Evolutionary conservation across 2,329 filamentous ascomycete genomes (phyloP).

Genomic region (Ophiostoma ips): DNA sequence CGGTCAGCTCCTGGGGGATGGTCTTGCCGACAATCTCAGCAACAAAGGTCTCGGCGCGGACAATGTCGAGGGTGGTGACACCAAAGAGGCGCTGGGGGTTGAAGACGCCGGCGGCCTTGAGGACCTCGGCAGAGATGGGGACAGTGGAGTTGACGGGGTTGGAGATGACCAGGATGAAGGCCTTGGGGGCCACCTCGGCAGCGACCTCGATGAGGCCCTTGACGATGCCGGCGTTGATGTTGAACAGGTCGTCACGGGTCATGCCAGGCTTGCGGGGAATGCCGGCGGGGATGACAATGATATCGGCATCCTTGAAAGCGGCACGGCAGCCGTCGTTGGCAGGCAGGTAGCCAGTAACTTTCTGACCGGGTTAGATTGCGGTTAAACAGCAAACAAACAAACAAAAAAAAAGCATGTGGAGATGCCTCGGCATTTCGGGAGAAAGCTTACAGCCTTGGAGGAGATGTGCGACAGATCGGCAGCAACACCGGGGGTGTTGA

Average conservation of each 20-base stretch:
- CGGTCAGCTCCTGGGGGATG: conserved; percentile 67
- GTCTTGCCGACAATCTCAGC: conserved; percentile 70
- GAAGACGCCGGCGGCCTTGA: conserved; percentile 87
- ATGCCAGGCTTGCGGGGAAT: conserved; percentile 99
- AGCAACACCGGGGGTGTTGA: conserved; percentile 93
- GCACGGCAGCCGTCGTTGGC: conserved; percentile 72
- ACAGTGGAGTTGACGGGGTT: conserved; percentile 99
- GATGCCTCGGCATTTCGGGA: neutral
- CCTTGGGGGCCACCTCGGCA: conserved; percentile 80
- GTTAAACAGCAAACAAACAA: too few species aligned
- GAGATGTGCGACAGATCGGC: conserved; percentile 97
- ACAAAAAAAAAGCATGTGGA: neutral
- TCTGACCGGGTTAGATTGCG: conserved; percentile 40
- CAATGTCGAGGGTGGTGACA: conserved; percentile 96
- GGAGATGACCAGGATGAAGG: conserved; percentile 91
- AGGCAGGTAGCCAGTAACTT: conserved; percentile 78
- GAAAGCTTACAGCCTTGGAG: conserved; percentile 53
- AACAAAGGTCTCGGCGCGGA: conserved; percentile 94
- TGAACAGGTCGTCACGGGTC: conserved; percentile 99
- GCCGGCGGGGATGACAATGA: conserved; percentile 93
- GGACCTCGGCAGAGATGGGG: conserved; percentile 89
- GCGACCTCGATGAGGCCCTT: conserved; percentile 81
- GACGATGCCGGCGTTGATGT: conserved; percentile 98
- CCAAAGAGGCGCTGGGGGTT: conserved; percentile 93
- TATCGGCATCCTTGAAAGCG: conserved; percentile 83